A percentile compares a stretch with the other conserved stretches of the same genome.
These are phyloP conservation scores for Cladochytrium replicatum DNA, from an alignment of 192 early-diverging fungal genomes.

Conservation along the genomic window DNA sequence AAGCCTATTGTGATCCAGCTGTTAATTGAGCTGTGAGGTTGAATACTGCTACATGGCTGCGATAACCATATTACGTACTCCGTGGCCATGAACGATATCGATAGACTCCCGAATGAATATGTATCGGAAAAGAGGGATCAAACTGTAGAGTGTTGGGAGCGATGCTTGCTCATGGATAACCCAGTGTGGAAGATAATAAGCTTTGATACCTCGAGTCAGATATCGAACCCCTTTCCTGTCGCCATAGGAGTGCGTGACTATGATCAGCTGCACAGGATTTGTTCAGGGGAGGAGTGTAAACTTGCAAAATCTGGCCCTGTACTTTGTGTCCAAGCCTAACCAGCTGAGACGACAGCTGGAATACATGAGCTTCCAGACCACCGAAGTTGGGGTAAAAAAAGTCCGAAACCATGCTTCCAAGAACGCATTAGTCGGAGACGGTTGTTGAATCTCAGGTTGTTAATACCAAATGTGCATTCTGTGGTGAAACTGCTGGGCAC, in stretches of 20 bases:
- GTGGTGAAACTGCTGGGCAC: no score
- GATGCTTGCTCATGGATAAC: slow-evolving; percentile 79
- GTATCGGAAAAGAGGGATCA: slow-evolving; percentile 85
- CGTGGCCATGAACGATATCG: slow-evolving; percentile 93
- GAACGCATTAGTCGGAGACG: no score
- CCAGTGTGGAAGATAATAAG: slow-evolving; percentile 85
- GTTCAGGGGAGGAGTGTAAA: not conserved
- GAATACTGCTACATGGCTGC: not conserved
- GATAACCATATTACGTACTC: slow-evolving; percentile 18
- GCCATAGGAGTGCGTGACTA: slow-evolving; percentile 88
- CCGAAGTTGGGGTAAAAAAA: slow-evolving; percentile 97
- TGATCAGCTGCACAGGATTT: slow-evolving; percentile 51
- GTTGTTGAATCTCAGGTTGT: no score
- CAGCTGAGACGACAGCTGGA: slow-evolving; percentile 79
- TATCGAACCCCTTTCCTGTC: slow-evolving; percentile 69
- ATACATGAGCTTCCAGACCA: slow-evolving; percentile 91
- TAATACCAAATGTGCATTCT: no score
- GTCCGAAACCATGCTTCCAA: slow-evolving; percentile 94
- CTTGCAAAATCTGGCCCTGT: not conserved
- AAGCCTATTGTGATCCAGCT: slow-evolving; percentile 43
- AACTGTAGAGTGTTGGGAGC: slow-evolving; percentile 72
- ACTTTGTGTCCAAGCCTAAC: slow-evolving; percentile 89
- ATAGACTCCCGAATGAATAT: slow-evolving; percentile 87
- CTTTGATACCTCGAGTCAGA: slow-evolving; percentile 85
- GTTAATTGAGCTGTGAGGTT: not conserved